Evolutionary conservation across 129 eudicot species (phyloP).

Genomic region (Centella asiatica): DNA sequence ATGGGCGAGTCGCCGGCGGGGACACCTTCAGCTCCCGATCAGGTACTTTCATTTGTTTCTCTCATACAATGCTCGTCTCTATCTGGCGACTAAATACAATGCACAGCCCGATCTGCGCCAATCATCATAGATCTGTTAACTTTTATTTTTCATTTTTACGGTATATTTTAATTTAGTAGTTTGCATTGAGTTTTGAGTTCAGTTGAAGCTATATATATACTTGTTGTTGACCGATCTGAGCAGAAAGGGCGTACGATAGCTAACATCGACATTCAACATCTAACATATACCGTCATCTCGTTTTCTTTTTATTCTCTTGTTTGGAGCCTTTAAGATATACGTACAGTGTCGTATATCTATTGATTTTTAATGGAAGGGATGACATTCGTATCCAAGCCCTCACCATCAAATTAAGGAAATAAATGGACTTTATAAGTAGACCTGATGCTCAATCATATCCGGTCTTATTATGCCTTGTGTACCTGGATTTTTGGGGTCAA

Average conservation of each 20-base stretch:
- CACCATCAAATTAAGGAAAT: too few relatives aligned
- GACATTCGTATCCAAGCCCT: too few relatives aligned
- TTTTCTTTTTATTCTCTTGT: too few relatives aligned
- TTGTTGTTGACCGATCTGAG: neutral
- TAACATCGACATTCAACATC: neutral
- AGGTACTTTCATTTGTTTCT: constrained; percentile 24
- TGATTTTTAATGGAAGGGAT: too few relatives aligned
- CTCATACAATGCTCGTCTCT: neutral
- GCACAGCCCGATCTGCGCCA: neutral
- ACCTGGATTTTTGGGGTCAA: too few relatives aligned
- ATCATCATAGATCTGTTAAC: constrained; percentile 4
- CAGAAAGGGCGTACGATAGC: constrained; percentile 2
- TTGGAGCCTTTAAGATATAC: too few relatives aligned
- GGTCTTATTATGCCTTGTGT: too few relatives aligned
- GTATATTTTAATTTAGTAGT: neutral
- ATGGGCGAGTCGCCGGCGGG: constrained; percentile 33
- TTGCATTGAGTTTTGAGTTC: neutral
- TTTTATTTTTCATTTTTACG: too few relatives aligned
- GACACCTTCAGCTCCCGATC: constrained; percentile 44
- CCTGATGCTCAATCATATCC: too few relatives aligned
- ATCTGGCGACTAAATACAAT: neutral
- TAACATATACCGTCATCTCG: neutral
- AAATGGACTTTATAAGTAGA: too few relatives aligned
- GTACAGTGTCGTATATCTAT: too few relatives aligned
- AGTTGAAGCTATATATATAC: neutral